phyloP scores from a whole-genome alignment of 805 yeast species.

The Cyberlindnera americana region DNA sequence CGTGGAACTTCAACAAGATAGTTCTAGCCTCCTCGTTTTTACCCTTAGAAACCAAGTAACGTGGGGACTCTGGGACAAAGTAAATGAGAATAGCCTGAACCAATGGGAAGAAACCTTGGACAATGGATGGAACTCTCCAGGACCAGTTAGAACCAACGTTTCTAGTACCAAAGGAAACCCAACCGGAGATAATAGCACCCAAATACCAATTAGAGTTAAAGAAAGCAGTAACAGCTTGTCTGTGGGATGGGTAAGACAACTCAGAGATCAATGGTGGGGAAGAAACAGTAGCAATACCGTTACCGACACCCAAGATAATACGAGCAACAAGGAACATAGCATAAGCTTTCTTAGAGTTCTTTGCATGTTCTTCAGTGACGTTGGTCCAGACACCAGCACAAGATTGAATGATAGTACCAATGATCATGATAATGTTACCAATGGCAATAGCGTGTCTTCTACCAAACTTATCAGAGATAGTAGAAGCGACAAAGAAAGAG shows the following conservation, averaged over 20 bases:
- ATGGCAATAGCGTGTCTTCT: slow-evolving; percentile 33
- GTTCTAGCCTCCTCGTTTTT: slow-evolving; percentile 41
- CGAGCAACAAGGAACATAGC: slow-evolving; percentile 30
- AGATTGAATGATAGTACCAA: slow-evolving; percentile 29
- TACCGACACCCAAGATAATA: slow-evolving; percentile 47
- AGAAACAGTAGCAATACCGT: slow-evolving; percentile 39
- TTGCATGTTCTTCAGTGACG: slow-evolving; percentile 5
- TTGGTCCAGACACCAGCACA: slow-evolving; percentile 25
- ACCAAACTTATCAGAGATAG: slow-evolving; percentile 37
- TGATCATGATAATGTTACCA: slow-evolving; percentile 25
- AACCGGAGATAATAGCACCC: slow-evolving; percentile 52
- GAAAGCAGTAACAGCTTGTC: slow-evolving; percentile 39
- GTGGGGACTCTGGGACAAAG: slow-evolving; percentile 49
- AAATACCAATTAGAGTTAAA: slow-evolving; percentile 51
- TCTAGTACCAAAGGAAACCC: slow-evolving; percentile 47
- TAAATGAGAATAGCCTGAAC: slow-evolving; percentile 36
- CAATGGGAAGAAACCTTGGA: slow-evolving; percentile 48
- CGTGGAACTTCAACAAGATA: slow-evolving; percentile 39
- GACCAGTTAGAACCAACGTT: slow-evolving; percentile 32
- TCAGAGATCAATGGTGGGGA: slow-evolving; percentile 54
- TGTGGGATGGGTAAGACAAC: slow-evolving; percentile 44
- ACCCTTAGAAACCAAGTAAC: slow-evolving; percentile 41
- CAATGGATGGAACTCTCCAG: slow-evolving; percentile 53
- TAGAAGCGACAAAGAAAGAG: slow-evolving; percentile 29
- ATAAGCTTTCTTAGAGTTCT: slow-evolving; percentile 21